These are phyloP conservation scores for Debaryomycetaceae sp. DNA, from an alignment of 1,139 yeast genomes.

Conservation along the genomic window DNA sequence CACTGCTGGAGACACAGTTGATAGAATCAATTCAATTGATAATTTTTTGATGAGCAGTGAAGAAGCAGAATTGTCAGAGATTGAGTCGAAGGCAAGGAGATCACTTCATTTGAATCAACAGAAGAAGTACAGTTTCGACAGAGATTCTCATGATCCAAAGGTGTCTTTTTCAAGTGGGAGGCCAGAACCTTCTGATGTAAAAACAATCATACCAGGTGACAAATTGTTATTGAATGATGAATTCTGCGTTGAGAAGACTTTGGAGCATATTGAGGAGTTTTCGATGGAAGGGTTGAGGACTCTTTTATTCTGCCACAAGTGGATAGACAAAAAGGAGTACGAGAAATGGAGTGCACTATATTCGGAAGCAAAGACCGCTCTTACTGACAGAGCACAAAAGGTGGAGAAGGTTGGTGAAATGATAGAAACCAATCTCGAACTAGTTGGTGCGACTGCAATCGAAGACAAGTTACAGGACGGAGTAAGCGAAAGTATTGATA, in stretches of 20 bases:
- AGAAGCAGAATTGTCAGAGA: constrained; percentile 56
- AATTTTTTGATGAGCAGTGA: constrained; percentile 51
- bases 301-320: constrained; percentile 73
- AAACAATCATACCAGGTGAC: constrained; percentile 50
- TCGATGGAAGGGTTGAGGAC: constrained; percentile 95
- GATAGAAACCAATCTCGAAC: constrained; percentile 62
- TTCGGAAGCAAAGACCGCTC: constrained; percentile 72
- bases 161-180: background rate
- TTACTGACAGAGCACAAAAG: constrained; percentile 60
- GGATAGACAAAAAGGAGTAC: constrained; percentile 61
- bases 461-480: constrained; percentile 97
- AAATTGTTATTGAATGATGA: constrained; percentile 68
- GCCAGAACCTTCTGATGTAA: background rate
- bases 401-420: constrained; percentile 72
- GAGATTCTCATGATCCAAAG: background rate
- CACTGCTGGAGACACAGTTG: constrained; percentile 19
- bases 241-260: constrained; percentile 74
- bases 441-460: constrained; percentile 93
- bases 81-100: constrained; percentile 56
- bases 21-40: constrained; percentile 48
- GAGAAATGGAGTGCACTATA: constrained; percentile 65
- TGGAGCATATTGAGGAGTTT: constrained; percentile 88
- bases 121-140: constrained; percentile 47
- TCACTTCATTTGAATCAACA: constrained; percentile 64
- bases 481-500: constrained; percentile 91